Conservation (phyloP, 768 basidiomycete species). For the Russula lepida region DNA sequence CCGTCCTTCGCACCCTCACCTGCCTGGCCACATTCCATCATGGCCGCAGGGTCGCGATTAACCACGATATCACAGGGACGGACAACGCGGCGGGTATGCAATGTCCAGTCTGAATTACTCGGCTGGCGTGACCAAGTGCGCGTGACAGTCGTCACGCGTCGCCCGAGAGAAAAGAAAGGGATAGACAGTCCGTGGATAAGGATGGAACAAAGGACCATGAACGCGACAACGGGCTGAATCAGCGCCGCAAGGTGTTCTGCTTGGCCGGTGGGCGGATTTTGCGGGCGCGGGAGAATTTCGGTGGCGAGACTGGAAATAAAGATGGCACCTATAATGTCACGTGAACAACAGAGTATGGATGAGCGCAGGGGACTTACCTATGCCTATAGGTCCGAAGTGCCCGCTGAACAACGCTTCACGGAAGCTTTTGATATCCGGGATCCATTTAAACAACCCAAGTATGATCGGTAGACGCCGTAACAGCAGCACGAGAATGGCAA, state of each 20-base stretch:
- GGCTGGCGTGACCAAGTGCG: slow-evolving; percentile 81
- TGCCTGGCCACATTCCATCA: slow-evolving; percentile 43
- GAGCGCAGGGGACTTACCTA: slow-evolving; percentile 37
- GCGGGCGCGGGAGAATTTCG: slow-evolving; percentile 43
- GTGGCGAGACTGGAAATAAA: slow-evolving; percentile 87
- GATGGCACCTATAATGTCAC: slow-evolving; percentile 55
- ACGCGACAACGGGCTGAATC: slow-evolving; percentile 90
- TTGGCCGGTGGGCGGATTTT: slow-evolving; percentile 46
- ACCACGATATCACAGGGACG: slow-evolving; percentile 74
- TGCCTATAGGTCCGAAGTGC: slow-evolving; percentile 87
- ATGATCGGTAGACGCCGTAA: slow-evolving; percentile 80
- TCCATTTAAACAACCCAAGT: slow-evolving; percentile 79
- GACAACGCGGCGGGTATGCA: slow-evolving; percentile 59
- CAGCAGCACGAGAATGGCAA: slow-evolving; percentile 74
- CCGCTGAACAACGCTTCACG: slow-evolving; percentile 91
- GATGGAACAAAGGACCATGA: slow-evolving; percentile 90
- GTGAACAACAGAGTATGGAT: neutral
- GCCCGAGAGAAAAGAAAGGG: slow-evolving; percentile 86
- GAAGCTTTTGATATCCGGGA: slow-evolving; percentile 93
- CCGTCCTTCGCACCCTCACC: slow-evolving; percentile 22
- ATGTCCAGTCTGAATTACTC: slow-evolving; percentile 73
- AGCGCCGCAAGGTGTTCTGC: slow-evolving; percentile 56
- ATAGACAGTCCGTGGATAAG: slow-evolving; percentile 86
- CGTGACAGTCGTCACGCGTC: slow-evolving; percentile 81
- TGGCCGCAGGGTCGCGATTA: slow-evolving; percentile 58